These are phyloP conservation scores for Suillus fuscotomentosus DNA, from an alignment of 768 basidiomycete genomes.

Conservation along the genomic window DNA sequence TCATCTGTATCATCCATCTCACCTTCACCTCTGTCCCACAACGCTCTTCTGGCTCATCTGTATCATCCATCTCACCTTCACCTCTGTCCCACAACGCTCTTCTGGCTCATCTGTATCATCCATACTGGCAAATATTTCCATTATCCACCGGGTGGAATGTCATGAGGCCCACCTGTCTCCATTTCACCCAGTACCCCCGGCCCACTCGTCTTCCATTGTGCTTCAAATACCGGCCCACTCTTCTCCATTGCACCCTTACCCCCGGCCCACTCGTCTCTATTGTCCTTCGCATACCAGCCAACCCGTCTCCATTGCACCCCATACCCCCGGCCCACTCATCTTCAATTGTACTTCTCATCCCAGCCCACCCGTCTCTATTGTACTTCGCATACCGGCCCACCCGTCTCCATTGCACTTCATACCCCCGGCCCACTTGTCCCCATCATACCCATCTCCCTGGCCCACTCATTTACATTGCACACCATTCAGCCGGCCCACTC, in stretches of 20 bases:
- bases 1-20: neutral
- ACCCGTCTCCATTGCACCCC: neutral
- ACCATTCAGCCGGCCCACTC: neutral
- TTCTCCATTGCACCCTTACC: neutral
- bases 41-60: neutral
- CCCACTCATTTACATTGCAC: neutral
- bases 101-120: neutral
- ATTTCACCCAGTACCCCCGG: neutral
- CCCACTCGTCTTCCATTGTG: neutral
- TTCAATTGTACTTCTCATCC: neutral
- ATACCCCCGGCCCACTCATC: neutral
- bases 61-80: neutral
- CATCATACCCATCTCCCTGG: neutral
- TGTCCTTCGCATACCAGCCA: neutral
- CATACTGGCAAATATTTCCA: neutral
- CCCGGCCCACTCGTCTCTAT: neutral
- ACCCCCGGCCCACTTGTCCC: neutral
- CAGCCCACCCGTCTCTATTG: neutral
- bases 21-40: no score
- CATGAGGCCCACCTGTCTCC: neutral
- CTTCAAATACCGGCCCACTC: neutral
- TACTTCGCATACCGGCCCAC: neutral
- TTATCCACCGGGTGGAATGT: neutral
- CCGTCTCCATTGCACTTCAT: neutral
- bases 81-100: no score